Conservation (phyloP, 176 grass and related monocot species). For the Puya raimondii region DNA sequence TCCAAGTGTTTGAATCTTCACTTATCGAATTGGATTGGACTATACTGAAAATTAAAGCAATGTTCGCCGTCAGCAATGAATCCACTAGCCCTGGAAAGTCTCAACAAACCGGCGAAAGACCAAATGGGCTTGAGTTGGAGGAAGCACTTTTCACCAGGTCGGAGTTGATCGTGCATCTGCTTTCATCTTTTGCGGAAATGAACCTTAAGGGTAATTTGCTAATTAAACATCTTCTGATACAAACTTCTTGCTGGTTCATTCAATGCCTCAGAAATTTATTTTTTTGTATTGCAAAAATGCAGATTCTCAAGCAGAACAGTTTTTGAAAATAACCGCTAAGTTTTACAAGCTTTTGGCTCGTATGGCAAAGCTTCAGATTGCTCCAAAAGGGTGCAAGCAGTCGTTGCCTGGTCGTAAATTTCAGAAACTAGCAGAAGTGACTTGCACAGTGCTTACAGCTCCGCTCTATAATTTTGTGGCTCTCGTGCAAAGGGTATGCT, state of each 20-base stretch:
- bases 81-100: conserved; percentile 26
- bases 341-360: conserved; percentile 79
- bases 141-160: conserved; percentile 78
- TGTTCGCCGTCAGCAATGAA: conserved; percentile 33
- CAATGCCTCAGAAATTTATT: conserved; percentile 17
- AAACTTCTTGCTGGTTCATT: conserved; percentile 1
- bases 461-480: conserved; percentile 57
- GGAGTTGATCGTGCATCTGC: conserved; percentile 40
- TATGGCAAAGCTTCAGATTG: conserved; percentile 65
- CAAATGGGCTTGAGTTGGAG: conserved; percentile 40
- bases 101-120: conserved; percentile 41
- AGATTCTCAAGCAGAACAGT: conserved; percentile 75
- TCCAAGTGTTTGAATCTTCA: conserved; percentile 58
- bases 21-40: conserved; percentile 67
- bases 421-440: conserved; percentile 76
- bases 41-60: conserved; percentile 50
- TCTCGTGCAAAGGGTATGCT: conserved; percentile 46
- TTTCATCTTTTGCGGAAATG: conserved; percentile 68
- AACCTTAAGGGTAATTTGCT: conserved; percentile 34
- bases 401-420: conserved; percentile 49
- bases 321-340: conserved; percentile 59
- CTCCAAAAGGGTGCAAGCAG: conserved; percentile 57
- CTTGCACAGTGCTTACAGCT: conserved; percentile 67
- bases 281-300: conserved; percentile 23
- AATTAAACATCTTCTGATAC: neutral